A percentile compares a stretch with the other conserved stretches of the same genome.
phyloP scores from a whole-genome alignment of 2,329 filamentous ascomycete species.

The Fusarium torulosum region DNA sequence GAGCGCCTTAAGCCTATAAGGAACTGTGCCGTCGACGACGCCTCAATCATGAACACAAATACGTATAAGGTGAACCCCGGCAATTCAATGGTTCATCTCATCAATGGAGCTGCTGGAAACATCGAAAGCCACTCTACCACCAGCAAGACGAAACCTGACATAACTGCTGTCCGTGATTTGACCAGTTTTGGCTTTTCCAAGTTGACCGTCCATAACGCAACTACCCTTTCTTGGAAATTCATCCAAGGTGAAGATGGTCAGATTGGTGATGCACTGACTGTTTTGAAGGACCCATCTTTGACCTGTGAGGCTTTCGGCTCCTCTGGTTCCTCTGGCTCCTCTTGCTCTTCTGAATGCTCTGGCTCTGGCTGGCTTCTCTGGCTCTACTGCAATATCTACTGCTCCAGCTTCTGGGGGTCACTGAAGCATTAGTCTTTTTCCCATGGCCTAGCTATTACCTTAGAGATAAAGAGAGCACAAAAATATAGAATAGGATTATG shows the following conservation, averaged over 20 bases:
- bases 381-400: neutral
- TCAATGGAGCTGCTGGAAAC: slow-evolving; percentile 10
- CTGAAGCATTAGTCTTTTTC: neutral
- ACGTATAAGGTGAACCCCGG: neutral
- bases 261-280: neutral
- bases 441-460: neutral
- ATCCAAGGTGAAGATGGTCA: neutral
- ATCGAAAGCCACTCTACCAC: slow-evolving; percentile 6
- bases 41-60: neutral
- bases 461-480: neutral
- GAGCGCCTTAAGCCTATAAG: slow-evolving; percentile 3
- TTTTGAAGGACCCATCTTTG: neutral
- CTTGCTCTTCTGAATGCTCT: neutral
- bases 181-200: slow-evolving; percentile 7
- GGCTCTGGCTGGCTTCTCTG: neutral
- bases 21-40: neutral
- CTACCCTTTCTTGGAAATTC: neutral
- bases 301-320: neutral
- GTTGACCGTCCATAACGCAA: neutral
- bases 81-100: neutral
- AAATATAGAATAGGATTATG: neutral
- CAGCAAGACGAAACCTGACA: fast-evolving
- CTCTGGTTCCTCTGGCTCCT: fast-evolving
- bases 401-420: neutral
- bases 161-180: neutral